Base-by-base conservation (phyloP, 139 green algal species). In the Auxenochlorella pyrenoidosa region DNA sequence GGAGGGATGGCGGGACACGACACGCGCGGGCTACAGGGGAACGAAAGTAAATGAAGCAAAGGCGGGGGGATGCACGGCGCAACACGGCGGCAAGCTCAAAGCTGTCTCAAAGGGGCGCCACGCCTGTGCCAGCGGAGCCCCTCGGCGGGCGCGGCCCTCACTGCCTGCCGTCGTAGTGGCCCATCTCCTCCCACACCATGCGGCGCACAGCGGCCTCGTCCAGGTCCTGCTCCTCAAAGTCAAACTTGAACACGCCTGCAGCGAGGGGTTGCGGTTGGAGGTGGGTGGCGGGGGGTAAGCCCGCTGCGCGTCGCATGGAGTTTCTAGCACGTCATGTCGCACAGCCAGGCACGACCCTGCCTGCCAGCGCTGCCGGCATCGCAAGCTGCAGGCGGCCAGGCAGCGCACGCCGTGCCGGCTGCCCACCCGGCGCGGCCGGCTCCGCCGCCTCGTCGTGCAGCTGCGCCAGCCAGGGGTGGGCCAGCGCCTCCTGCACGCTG, bases 191-290 rank as follows among this genome's bases (percentile, higher is more conserved):
- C 84, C 88, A 97, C 22, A 98, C 94, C 47, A 94, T 86, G 26
- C 94, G 82, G 0, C 95, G 91, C 72, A 99, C 88, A 0, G 68
- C 88, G 47, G 90, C 83, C 89, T 97, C 95, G 40, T 92, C 92
- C 54, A 98, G 90, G 40, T 97, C 91, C 24, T 96, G 90, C 78
- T 98, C 95, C 85, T 98, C 95, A 92, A 98, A 97, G 86, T 98
- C 96, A 83, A 98, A 97, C 70, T 95, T 90, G 76, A 98, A 98
- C 0, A 92, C 78, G 21, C 78, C 94, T 96, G 93, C 79, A 89
- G 92, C 82, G 88, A 41, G 24, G 26, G 10, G 63, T 30, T 24
- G 28, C 3, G 36, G 72, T 30, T 51, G 44, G 28, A 19, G 44
- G 28, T 38, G 34, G 43, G 30, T 51, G 47, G n/a, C 12, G 12